phyloP scores from a whole-genome alignment of 257 asterid genomes.

The Penstemon davidsonii region DNA sequence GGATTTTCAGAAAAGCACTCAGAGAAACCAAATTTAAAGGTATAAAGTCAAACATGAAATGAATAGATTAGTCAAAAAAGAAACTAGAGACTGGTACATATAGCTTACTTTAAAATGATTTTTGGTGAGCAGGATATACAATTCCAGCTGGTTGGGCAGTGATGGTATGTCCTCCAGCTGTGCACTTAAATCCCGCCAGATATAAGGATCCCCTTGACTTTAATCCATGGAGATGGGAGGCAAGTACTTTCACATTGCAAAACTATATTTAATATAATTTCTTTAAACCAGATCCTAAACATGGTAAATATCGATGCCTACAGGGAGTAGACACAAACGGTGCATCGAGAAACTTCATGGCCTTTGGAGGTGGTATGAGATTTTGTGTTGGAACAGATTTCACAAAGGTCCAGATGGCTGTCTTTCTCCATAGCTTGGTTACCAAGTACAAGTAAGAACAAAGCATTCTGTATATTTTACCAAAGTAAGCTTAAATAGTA shows the following conservation, averaged over 20 bases:
- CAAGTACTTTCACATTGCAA: conserved; percentile 27
- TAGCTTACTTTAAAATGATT: conserved; percentile 21
- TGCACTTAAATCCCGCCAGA: conserved; percentile 70
- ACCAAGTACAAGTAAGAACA: conserved; percentile 77
- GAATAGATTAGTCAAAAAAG: background rate
- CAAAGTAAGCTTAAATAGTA: background rate
- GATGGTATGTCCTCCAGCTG: conserved; percentile 97
- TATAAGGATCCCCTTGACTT: conserved; percentile 75
- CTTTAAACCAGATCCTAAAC: background rate
- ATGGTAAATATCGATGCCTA: conserved; percentile 12
- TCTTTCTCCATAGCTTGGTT: conserved; percentile 72
- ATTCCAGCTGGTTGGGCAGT: conserved; percentile 96
- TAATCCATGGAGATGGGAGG: conserved; percentile 97
- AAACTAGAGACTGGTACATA: conserved; percentile 15
- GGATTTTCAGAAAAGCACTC: conserved; percentile 75
- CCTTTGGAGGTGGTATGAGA: conserved; percentile 94
- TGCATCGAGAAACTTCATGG: conserved; percentile 93
- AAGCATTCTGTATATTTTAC: background rate
- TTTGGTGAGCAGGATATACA: conserved; percentile 63
- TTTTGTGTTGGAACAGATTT: conserved; percentile 92
- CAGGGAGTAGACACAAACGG: conserved; percentile 72
- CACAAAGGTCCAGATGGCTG: conserved; percentile 87
- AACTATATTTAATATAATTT: background rate
- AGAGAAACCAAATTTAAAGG: conserved; percentile 73
- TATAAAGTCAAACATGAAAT: conserved; percentile 25